phyloP scores from a whole-genome alignment of 2,329 filamentous ascomycete species.

The Apiospora kogelbergensis region DNA sequence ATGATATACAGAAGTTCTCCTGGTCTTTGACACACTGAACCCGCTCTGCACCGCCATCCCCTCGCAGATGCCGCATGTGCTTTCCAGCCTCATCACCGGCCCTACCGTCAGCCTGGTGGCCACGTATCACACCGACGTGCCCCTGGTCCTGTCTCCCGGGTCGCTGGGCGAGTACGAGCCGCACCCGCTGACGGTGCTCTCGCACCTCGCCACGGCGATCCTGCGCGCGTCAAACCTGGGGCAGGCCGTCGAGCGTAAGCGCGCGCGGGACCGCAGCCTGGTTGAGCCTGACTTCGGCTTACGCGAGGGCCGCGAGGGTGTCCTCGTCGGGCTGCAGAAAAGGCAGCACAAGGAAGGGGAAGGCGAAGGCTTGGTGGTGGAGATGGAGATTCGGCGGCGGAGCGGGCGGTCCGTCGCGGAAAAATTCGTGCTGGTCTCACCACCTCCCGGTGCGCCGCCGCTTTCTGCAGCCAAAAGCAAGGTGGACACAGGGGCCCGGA shows the following conservation, averaged over 20 bases:
- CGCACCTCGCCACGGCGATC: conserved; percentile 86
- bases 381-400: conserved; percentile 83
- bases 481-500: conserved; percentile 21
- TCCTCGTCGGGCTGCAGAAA: conserved; percentile 65
- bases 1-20: conserved; percentile 59
- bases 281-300: conserved; percentile 79
- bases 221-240: conserved; percentile 71
- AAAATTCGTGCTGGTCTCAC: conserved; percentile 49
- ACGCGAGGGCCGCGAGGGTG: conserved; percentile 73
- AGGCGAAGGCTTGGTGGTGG: conserved; percentile 63
- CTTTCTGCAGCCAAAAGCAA: not conserved
- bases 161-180: conserved; percentile 60
- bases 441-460: not conserved
- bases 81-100: conserved; percentile 66
- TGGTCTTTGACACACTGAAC: conserved; percentile 81
- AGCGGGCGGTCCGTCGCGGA: conserved; percentile 78
- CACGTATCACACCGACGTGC: conserved; percentile 81
- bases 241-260: conserved; percentile 72
- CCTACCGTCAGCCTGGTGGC: conserved; percentile 72
- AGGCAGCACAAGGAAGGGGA: conserved; percentile 20
- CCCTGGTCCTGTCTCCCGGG: conserved; percentile 46
- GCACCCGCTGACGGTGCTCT: conserved; percentile 68
- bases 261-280: conserved; percentile 73
- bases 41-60: conserved; percentile 56
- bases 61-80: conserved; percentile 64